A percentile compares a stretch with the other conserved stretches of the same genome.
These are phyloP conservation scores for Paecilomyces niveus DNA, from an alignment of 2,329 filamentous ascomycete species.

Conservation along the genomic window DNA sequence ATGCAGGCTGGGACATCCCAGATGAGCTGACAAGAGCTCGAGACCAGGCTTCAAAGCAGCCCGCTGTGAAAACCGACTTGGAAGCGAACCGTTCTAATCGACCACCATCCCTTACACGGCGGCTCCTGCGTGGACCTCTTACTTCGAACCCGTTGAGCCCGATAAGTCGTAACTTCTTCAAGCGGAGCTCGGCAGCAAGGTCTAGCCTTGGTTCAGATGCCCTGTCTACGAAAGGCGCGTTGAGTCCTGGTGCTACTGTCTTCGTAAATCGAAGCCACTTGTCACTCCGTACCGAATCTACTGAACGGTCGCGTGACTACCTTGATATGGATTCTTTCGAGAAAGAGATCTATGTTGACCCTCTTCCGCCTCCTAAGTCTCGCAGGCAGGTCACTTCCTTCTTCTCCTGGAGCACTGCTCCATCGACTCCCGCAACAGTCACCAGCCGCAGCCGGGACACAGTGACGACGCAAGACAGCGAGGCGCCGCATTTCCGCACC, in stretches of 20 bases:
- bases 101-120: not conserved
- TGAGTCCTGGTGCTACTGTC: not conserved
- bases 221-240: not conserved
- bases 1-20: not conserved
- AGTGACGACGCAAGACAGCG: not conserved
- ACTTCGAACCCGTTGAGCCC: not conserved
- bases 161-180: not conserved
- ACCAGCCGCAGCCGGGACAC: not conserved
- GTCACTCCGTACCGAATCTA: not conserved
- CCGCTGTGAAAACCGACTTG: not conserved
- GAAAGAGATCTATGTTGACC: not conserved
- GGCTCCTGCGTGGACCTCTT: not conserved
- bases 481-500: not conserved
- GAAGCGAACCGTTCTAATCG: not conserved
- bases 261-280: not conserved
- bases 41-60: not conserved
- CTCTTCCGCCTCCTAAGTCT: conserved; percentile 1
- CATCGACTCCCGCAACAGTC: not conserved
- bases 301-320: not conserved
- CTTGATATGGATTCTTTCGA: not conserved
- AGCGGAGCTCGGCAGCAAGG: not conserved
- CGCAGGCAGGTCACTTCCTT: conserved; percentile 2
- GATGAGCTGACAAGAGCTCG: not conserved
- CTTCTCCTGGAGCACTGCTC: not conserved
- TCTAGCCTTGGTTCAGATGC: not conserved